Base-by-base conservation (phyloP, 2,329 filamentous ascomycete genomes). In the Ophiosphaerella herpotricha region DNA sequence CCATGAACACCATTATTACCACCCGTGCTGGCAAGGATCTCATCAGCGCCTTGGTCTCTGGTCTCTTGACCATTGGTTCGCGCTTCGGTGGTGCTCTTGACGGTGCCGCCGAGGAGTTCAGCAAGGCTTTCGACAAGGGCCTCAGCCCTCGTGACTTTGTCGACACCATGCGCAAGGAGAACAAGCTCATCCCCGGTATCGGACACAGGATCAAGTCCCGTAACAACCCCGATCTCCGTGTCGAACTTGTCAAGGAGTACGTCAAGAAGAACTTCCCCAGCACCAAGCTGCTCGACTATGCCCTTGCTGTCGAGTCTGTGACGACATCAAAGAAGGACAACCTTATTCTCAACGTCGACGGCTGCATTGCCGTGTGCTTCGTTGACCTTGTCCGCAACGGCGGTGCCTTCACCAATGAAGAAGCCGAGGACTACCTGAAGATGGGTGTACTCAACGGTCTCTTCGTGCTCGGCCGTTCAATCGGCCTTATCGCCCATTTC, bases 241-340 rank as follows among this genome's bases (percentile, higher is more conserved):
- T 99, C 67, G 93, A 97, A 82, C 89, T 99, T 52, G 94, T 99
- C 74, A 99, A 97, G 85, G 93, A 99, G 80, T 99, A 94, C 77
- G 94, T 96, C 74, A 84, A 92, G 79, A 90, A 92, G 83, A 91
- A 94, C 82, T 99, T 99, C 88, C 91, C 94, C 67, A 92, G 81
- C 81, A 91, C 90, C 85, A 97, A 97, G 85, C 87, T 97, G 74
- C 91, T 99, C 75, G 94, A 99, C 82, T 99, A 97, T 77, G 94
- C 94, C 63, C 86, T 99, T 72, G 94, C 94, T 39, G 94, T 99
- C 64, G 94, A 99, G 85, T 90, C 89, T 9, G 94, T 99, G 60
- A 99, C 94, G 48, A 99, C 94, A 43, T 97, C 91, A 61, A 99
- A 99, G 90, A 99, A 99, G 85, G 94, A 99, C 82, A 99, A 97